Conservation (phyloP, 1,139 yeast species). For the Debaryomyces coudertii region DNA sequence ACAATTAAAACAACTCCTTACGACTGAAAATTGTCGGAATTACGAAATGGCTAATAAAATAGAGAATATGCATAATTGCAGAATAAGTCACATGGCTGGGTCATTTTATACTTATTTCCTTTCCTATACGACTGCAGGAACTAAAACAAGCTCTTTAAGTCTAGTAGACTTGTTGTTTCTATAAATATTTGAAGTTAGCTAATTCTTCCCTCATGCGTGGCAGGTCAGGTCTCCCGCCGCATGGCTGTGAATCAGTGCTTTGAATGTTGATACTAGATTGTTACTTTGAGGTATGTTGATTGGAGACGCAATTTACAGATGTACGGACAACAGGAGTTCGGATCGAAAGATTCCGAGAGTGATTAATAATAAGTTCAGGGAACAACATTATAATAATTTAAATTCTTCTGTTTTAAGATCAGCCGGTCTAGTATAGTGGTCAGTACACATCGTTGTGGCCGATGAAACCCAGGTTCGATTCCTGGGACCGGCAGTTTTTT, state of each 20-base stretch:
- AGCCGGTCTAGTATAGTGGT: slow-evolving; percentile 55
- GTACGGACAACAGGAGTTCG: no score
- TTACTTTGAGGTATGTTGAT: no score
- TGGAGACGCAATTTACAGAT: no score
- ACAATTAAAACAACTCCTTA: not conserved
- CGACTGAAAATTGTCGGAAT: not conserved
- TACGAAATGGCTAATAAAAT: not conserved
- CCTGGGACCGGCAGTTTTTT: slow-evolving; percentile 54
- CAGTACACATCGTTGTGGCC: slow-evolving; percentile 60
- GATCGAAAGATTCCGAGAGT: no score
- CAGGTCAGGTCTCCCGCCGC: no score
- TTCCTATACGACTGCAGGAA: not conserved
- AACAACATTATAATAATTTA: no score
- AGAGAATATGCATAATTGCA: not conserved
- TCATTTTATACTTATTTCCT: not conserved
- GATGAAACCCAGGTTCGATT: slow-evolving; percentile 59
- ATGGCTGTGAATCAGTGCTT: no score
- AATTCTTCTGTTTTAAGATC: not conserved
- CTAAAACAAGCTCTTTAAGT: not conserved
- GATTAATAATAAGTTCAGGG: no score
- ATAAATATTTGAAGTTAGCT: no score
- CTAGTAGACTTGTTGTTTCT: no score
- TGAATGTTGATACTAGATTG: no score
- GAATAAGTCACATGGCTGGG: not conserved
- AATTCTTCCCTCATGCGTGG: no score